Percentiles rank a stretch among this genome's conserved stretches.
Evolutionary conservation across 768 basidiomycete species (phyloP).

Genomic region (Podaxis pistillaris): DNA sequence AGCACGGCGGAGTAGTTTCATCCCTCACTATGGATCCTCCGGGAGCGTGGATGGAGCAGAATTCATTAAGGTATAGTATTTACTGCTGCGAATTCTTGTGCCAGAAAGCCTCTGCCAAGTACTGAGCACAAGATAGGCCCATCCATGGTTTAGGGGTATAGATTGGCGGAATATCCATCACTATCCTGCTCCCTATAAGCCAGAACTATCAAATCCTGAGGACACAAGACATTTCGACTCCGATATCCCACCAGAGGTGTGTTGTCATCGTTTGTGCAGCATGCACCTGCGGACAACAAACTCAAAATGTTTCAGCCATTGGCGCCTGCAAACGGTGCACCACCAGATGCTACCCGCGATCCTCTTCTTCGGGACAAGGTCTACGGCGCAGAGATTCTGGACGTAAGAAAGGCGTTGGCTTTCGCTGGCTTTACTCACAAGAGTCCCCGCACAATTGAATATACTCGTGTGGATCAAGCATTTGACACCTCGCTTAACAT

Average conservation of each 20-base stretch:
- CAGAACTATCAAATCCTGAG: constrained; percentile 75
- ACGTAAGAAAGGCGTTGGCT: constrained; percentile 87
- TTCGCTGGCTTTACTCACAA: constrained; percentile 93
- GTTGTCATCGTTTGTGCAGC: constrained; percentile 27
- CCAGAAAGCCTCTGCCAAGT: constrained; percentile 6
- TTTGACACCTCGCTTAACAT: constrained; percentile 57
- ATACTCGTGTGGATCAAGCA: constrained; percentile 71
- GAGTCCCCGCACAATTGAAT: constrained; percentile 77
- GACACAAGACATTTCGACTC: constrained; percentile 96
- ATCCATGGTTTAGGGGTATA: constrained; percentile 89
- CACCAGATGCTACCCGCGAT: constrained; percentile 83
- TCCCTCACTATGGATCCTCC: constrained; percentile 43
- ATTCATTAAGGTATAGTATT: constrained; percentile 69
- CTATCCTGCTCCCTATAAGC: constrained; percentile 85
- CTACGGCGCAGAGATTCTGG: constrained; percentile 83
- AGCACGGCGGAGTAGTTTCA: constrained; percentile 73
- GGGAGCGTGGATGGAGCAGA: constrained; percentile 81
- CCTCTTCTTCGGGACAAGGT: constrained; percentile 83
- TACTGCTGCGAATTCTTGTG: constrained; percentile 6
- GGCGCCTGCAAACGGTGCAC: constrained; percentile 83
- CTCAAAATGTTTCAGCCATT: constrained; percentile 64
- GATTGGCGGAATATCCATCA: constrained; percentile 88
- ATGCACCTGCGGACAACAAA: constrained; percentile 24
- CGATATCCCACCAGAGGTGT: constrained; percentile 89
- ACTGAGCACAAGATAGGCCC: constrained; percentile 47